Percentiles rank a stretch among this genome's conserved stretches.
Evolutionary conservation across 805 yeast genomes (phyloP).

Genomic region (Wickerhamiella azymoides): DNA sequence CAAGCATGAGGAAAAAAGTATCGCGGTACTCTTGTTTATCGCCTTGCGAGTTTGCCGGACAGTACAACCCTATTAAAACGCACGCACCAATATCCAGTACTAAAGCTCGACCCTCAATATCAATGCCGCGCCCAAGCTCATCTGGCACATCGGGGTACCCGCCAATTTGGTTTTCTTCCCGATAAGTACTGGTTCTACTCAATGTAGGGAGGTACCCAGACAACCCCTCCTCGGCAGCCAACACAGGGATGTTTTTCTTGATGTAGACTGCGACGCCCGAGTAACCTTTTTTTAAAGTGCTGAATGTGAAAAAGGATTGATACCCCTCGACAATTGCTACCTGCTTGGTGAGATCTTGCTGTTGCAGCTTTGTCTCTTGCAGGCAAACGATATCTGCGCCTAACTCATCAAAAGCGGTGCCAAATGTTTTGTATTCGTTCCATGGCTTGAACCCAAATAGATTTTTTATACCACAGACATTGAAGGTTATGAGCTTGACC

Average conservation of each 20-base stretch:
- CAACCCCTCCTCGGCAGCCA: slow-evolving; percentile 81
- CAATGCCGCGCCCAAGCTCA: slow-evolving; percentile 36
- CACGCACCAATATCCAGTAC: slow-evolving; percentile 46
- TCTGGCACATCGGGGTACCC: slow-evolving; percentile 44
- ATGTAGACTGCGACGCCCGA: slow-evolving; percentile 80
- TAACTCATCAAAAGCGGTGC: slow-evolving; percentile 27
- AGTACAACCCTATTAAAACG: slow-evolving; percentile 47
- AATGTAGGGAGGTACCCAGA: slow-evolving; percentile 40
- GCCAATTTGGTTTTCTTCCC: slow-evolving; percentile 39
- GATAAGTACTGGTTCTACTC: slow-evolving; percentile 1
- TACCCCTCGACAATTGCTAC: slow-evolving; percentile 44
- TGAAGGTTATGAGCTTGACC: slow-evolving; percentile 33
- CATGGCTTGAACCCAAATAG: slow-evolving; percentile 76
- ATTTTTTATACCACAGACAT: slow-evolving; percentile 74
- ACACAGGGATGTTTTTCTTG: slow-evolving; percentile 40
- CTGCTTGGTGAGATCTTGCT: slow-evolving; percentile 32
- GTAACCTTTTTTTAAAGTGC: slow-evolving; percentile 61
- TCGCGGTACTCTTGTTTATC: slow-evolving; percentile 51
- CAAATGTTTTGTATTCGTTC: slow-evolving; percentile 35
- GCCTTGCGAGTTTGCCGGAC: slow-evolving; percentile 79
- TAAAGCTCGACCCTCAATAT: slow-evolving; percentile 74
- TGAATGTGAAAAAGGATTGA: slow-evolving; percentile 54
- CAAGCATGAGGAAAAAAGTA: slow-evolving; percentile 42
- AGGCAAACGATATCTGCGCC: slow-evolving; percentile 68
- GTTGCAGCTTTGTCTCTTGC: slow-evolving; percentile 70